These are phyloP conservation scores for Paecilomyces niveus DNA, from an alignment of 2,329 filamentous ascomycete species.

Conservation along the genomic window DNA sequence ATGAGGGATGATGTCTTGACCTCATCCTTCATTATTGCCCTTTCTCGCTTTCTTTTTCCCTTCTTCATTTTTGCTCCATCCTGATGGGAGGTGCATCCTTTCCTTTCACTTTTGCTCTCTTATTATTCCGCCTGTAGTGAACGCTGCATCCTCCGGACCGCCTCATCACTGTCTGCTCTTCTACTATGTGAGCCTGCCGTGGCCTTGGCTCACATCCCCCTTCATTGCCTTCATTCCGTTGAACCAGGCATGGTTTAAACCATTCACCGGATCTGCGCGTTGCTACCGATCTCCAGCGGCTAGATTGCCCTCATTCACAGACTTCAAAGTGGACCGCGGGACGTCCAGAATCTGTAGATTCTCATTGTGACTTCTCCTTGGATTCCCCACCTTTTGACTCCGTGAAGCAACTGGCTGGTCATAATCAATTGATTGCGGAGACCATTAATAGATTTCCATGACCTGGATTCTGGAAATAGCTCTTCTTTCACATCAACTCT, in stretches of 20 bases:
- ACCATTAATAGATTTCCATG: constrained; percentile 8
- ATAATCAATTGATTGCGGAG: background rate
- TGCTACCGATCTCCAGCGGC: constrained; percentile 10
- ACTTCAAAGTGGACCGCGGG: background rate
- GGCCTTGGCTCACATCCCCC: constrained; percentile 9
- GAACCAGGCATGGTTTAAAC: constrained; percentile 15
- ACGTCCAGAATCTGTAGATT: background rate
- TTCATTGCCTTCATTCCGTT: constrained; percentile 26
- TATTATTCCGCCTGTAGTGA: background rate
- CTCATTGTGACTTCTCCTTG: background rate
- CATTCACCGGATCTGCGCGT: constrained; percentile 19
- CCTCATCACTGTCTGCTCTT: background rate
- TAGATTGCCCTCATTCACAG: constrained; percentile 9
- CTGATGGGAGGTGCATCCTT: background rate
- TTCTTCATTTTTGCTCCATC: constrained; percentile 2
- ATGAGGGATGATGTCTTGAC: background rate
- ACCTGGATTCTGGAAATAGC: constrained; percentile 9
- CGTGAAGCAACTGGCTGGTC: background rate
- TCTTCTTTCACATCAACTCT: constrained; percentile 3
- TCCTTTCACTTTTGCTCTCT: background rate
- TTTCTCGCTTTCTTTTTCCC: constrained; percentile 5
- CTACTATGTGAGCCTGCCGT: constrained; percentile 5
- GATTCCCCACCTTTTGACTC: background rate
- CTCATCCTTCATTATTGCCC: constrained; percentile 3
- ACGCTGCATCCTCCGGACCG: background rate